Conservation (phyloP, 1,284 basidiomycete genomes). For the Apiotrichum brassicae region DNA sequence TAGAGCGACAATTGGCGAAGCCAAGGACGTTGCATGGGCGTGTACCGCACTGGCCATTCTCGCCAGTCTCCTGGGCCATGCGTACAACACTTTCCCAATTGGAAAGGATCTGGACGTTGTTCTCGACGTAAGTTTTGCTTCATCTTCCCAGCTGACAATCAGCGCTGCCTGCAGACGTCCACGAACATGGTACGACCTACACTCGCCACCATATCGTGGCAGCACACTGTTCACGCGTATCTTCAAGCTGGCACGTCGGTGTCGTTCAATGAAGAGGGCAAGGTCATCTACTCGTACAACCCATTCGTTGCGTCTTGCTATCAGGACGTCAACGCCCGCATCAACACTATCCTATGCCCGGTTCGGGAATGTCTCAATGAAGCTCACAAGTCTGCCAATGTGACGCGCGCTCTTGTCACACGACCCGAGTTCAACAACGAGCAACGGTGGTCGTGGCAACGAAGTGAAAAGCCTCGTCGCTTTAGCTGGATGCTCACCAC, state of each 20-base stretch:
- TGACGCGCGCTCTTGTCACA: conserved; percentile 5
- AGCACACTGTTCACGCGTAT: conserved; percentile 44
- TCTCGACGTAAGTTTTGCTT: conserved; percentile 37
- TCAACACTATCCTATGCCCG: conserved; percentile 25
- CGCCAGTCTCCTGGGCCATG: conserved; percentile 40
- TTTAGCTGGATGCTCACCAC: conserved; percentile 30
- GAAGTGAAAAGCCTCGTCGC: conserved; percentile 31
- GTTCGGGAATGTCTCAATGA: conserved; percentile 21
- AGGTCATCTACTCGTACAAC: conserved; percentile 27
- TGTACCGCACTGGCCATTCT: conserved; percentile 42
- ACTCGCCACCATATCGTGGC: conserved; percentile 40
- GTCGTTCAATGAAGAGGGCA: conserved; percentile 20
- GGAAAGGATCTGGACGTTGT: conserved; percentile 35
- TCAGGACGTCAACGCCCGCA: conserved; percentile 20
- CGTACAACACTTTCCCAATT: conserved; percentile 30
- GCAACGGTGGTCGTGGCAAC: conserved; percentile 29
- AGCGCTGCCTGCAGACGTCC: conserved; percentile 34
- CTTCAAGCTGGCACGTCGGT: conserved; percentile 24
- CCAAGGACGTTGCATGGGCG: conserved; percentile 39
- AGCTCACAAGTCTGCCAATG: conserved; percentile 11
- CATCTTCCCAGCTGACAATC: conserved; percentile 5
- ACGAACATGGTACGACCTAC: conserved; percentile 28
- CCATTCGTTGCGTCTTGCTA: conserved; percentile 23
- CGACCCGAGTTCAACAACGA: conserved; percentile 14
- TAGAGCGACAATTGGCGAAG: conserved; percentile 24